Evolutionary conservation across 2,329 filamentous ascomycete species (phyloP).

Genomic region (Nemania serpens): DNA sequence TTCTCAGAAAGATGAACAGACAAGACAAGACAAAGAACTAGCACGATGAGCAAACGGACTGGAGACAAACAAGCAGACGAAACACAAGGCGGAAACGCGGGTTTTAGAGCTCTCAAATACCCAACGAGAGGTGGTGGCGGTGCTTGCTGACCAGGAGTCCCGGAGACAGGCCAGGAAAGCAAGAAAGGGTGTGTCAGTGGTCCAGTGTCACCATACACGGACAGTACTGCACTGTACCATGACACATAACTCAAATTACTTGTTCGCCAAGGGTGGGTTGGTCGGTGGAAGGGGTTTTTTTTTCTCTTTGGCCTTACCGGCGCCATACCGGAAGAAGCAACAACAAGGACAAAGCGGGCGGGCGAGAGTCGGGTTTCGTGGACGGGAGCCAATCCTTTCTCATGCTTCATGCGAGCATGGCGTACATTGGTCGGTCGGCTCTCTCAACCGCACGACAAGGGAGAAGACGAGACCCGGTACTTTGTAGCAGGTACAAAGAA

Average conservation of each 20-base stretch:
- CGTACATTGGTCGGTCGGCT: constrained; percentile 13
- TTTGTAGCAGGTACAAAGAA: background rate
- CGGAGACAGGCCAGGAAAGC: background rate
- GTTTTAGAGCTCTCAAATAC: constrained; percentile 29
- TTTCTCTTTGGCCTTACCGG: background rate
- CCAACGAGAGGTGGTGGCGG: constrained; percentile 27
- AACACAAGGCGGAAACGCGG: constrained; percentile 21
- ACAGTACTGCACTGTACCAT: constrained; percentile 27
- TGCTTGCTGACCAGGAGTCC: constrained; percentile 26
- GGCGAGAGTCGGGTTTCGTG: background rate
- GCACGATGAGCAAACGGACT: constrained; percentile 5
- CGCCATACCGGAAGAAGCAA: constrained; percentile 25
- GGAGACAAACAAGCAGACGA: constrained; percentile 17
- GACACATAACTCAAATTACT: constrained; percentile 34
- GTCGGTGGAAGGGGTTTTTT: constrained; percentile 18
- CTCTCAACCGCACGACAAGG: background rate
- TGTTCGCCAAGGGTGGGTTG: constrained; percentile 22
- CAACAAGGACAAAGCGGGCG: constrained; percentile 15
- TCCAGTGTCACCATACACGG: no score
- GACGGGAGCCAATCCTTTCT: constrained; percentile 18
- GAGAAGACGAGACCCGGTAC: background rate
- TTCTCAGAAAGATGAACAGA: constrained; percentile 7
- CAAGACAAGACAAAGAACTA: constrained; percentile 15
- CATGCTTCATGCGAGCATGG: constrained; percentile 22
- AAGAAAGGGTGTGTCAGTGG: constrained; percentile 10